Conservation (phyloP, 441 rosid genomes). For the Erodium moschatum region DNA sequence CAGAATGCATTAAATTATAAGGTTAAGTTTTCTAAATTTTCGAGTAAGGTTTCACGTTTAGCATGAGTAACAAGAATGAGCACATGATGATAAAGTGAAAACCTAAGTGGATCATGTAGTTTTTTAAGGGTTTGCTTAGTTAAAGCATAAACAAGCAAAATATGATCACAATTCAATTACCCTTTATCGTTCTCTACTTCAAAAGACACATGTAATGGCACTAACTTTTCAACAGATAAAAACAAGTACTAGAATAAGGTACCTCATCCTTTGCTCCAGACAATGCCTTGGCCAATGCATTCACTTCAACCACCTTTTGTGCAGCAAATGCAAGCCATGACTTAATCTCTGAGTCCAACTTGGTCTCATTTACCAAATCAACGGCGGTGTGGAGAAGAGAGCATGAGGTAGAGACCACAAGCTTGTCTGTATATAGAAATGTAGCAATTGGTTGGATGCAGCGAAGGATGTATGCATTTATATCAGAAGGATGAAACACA, state of each 20-base stretch:
- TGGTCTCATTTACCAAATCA: constrained; percentile 77
- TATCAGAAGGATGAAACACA: background rate
- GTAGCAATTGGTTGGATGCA: background rate
- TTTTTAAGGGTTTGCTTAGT: background rate
- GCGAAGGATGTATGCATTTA: constrained; percentile 8
- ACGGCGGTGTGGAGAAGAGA: constrained; percentile 95
- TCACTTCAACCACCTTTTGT: constrained; percentile 52
- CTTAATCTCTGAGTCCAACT: constrained; percentile 72
- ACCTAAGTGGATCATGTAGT: background rate
- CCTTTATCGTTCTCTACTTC: background rate
- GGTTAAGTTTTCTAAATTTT: too few relatives aligned
- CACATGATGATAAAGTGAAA: background rate
- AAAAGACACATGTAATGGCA: background rate
- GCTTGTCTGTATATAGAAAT: constrained; percentile 45
- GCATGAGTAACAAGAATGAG: background rate
- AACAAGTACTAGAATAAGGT: background rate
- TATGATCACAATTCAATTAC: background rate
- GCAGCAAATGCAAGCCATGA: constrained; percentile 99
- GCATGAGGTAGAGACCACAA: constrained; percentile 90
- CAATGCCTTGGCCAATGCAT: constrained; percentile 47
- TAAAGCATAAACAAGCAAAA: background rate
- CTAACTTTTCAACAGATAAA: background rate
- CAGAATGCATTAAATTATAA: background rate
- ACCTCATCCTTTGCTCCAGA: constrained; percentile 80
- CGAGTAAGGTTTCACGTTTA: background rate